These are phyloP conservation scores for Nitzschia sp. DNA, from an alignment of 108 stramenopile species.

Conservation along the genomic window DNA sequence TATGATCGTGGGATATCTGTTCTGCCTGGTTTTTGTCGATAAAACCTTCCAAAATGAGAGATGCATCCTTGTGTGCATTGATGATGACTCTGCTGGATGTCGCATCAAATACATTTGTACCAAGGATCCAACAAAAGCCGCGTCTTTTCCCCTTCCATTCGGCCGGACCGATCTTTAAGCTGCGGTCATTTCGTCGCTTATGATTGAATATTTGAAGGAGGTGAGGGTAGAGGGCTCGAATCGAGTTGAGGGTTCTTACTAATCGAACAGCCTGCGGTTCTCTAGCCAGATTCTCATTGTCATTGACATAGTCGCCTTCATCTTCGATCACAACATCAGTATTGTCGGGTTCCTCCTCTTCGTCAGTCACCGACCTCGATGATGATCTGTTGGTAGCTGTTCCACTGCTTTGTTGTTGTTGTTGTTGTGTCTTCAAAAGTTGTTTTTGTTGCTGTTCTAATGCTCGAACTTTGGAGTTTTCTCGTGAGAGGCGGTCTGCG, in stretches of 20 bases:
- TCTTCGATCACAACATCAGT: not conserved
- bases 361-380: not conserved
- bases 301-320: not conserved
- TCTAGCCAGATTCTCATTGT: not conserved
- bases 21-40: not conserved
- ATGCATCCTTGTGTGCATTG: slow-evolving; percentile 1
- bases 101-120: slow-evolving; percentile 21
- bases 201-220: slow-evolving; percentile 31
- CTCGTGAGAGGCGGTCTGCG: not conserved
- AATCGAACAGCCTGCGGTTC: slow-evolving; percentile 15
- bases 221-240: slow-evolving; percentile 30
- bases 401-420: not conserved
- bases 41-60: slow-evolving; percentile 13
- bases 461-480: not conserved
- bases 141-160: slow-evolving; percentile 14
- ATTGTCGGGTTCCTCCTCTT: not conserved
- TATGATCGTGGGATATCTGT: slow-evolving; percentile 9
- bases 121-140: slow-evolving; percentile 29
- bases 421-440: not conserved
- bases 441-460: not conserved
- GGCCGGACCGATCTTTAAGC: not conserved
- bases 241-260: slow-evolving; percentile 34
- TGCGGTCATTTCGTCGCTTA: slow-evolving; percentile 15
- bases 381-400: no score
- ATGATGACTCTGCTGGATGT: slow-evolving; percentile 2